phyloP scores from a whole-genome alignment of 331 rosid species.

The Erythrophleum ivorense region DNA sequence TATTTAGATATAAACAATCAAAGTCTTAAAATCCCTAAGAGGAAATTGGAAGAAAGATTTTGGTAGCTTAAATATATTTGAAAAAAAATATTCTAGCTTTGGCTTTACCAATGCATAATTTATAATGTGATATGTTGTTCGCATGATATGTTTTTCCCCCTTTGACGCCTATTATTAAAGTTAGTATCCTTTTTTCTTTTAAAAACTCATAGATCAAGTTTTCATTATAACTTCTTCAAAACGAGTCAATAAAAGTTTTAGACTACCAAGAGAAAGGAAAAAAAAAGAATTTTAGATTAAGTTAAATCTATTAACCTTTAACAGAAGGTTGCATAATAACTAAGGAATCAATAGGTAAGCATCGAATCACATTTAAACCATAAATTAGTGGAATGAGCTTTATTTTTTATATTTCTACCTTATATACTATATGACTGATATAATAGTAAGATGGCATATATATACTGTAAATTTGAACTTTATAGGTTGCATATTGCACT shows the following conservation, averaged over 20 bases:
- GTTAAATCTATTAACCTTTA: slow-evolving; percentile 3
- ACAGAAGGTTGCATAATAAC: slow-evolving; percentile 19
- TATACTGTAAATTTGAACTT: slow-evolving; percentile 34
- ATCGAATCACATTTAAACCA: not conserved
- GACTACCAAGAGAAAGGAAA: not conserved
- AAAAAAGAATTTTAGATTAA: not conserved
- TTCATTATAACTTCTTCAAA: not conserved
- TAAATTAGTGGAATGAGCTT: not conserved
- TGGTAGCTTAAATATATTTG: no score
- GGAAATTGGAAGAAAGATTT: no score
- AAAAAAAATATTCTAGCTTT: not conserved
- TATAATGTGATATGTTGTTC: not conserved
- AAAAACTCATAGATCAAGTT: slow-evolving; percentile 2
- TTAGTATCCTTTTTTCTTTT: not conserved
- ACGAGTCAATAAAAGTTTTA: slow-evolving; percentile 4
- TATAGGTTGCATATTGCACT: slow-evolving; percentile 71
- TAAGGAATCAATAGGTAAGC: slow-evolving; percentile 5
- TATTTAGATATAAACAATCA: no score
- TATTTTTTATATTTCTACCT: slow-evolving; percentile 12
- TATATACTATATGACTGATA: not conserved
- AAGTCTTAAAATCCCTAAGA: no score
- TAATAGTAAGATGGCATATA: slow-evolving; percentile 21
- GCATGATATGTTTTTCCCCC: not conserved
- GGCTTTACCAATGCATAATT: not conserved
- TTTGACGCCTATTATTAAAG: not conserved